Conservation (phyloP, 2,329 filamentous ascomycete genomes). For the Didymosphaeria variabile region DNA sequence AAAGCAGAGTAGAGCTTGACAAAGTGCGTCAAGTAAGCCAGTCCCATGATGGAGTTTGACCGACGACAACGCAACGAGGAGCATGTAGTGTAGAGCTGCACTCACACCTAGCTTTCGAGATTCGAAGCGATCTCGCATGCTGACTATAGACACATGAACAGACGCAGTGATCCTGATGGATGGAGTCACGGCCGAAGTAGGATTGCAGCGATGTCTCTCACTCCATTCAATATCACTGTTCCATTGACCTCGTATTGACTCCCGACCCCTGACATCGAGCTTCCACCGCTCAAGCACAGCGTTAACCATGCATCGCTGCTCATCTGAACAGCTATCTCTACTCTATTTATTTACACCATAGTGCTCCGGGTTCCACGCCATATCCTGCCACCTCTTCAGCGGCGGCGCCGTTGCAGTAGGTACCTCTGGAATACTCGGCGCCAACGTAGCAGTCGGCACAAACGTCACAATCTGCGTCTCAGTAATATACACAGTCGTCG, state of each 20-base stretch:
- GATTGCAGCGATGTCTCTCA: neutral
- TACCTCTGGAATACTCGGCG: neutral
- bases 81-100: neutral
- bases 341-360: conserved; percentile 2
- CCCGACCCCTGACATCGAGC: neutral
- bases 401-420: neutral
- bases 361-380: conserved; percentile 11
- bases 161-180: neutral
- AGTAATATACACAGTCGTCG: neutral
- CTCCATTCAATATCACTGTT: neutral
- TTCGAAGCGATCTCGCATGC: neutral
- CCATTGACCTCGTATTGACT: neutral
- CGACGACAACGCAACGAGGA: neutral
- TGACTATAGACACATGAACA: neutral
- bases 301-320: too few relatives aligned
- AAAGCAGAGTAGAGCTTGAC: neutral
- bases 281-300: neutral
- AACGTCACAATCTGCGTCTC: conserved; percentile 1
- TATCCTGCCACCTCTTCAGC: conserved; percentile 14
- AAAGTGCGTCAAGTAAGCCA: neutral
- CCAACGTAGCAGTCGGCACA: neutral
- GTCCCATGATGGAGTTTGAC: neutral
- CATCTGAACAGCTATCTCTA: too few relatives aligned
- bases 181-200: neutral
- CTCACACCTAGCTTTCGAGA: neutral